Conservation (phyloP, 257 asterid species). For the Forsythia suspensa region DNA sequence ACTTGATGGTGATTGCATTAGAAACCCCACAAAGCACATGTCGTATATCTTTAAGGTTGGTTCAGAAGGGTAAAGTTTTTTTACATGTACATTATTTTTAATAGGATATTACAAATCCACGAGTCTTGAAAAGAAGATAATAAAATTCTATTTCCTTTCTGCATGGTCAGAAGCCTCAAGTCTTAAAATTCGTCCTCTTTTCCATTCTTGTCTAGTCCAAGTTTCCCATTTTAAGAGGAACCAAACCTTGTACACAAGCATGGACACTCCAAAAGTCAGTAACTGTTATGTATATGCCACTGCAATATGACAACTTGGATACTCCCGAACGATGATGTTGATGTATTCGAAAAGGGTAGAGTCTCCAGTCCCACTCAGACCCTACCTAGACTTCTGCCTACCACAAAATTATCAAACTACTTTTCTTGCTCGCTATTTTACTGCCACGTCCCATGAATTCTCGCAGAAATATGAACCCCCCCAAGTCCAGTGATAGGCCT, state of each 20-base stretch:
- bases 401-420: constrained; percentile 37
- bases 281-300: neutral
- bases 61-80: neutral
- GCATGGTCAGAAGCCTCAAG: neutral
- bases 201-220: neutral
- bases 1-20: neutral
- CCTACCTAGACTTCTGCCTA: constrained; percentile 33
- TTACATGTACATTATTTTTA: neutral
- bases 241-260: neutral
- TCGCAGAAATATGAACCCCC: neutral
- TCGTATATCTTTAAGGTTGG: neutral
- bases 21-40: neutral
- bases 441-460: constrained; percentile 28
- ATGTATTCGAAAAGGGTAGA: neutral
- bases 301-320: neutral
- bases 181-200: neutral
- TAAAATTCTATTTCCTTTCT: neutral
- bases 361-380: neutral
- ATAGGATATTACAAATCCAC: neutral
- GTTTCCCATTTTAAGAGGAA: neutral
- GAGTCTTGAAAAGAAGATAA: neutral
- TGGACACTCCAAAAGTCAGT: neutral
- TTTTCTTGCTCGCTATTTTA: constrained; percentile 26
- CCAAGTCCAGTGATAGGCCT: neutral
- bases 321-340: neutral